Evolutionary conservation across 2,329 filamentous ascomycete genomes (phyloP).

Genomic region (Fusarium devonianum): DNA sequence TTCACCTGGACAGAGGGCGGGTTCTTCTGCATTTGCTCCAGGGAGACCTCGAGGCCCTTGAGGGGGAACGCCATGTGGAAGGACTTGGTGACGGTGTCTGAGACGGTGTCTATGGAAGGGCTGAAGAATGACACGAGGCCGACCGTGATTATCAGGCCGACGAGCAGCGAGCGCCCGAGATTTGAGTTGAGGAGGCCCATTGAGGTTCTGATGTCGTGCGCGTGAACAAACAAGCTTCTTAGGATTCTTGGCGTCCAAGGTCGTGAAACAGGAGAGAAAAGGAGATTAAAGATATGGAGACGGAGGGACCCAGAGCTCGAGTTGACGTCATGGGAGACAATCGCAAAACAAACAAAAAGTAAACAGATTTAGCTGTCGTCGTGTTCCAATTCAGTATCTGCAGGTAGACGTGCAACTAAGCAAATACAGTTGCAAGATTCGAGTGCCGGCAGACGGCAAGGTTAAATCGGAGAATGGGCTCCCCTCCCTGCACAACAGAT

Average conservation of each 20-base stretch:
- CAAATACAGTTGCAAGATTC: no score
- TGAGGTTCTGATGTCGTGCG: background rate
- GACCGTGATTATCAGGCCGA: constrained; percentile 32
- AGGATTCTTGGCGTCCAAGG: background rate
- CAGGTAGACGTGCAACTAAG: no score
- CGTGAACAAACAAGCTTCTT: background rate
- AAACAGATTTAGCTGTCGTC: constrained; percentile 8
- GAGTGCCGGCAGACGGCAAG: no score
- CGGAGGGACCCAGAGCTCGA: no score
- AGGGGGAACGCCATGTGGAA: constrained; percentile 30
- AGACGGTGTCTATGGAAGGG: constrained; percentile 8
- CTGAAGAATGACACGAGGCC: constrained; percentile 32
- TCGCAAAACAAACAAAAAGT: no score
- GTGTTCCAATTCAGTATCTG: no score
- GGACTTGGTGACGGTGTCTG: constrained; percentile 17
- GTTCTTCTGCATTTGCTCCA: constrained; percentile 45
- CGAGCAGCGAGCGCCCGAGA: constrained; percentile 27
- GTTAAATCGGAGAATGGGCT: no score
- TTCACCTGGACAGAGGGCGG: constrained; percentile 48
- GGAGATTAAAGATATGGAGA: background rate
- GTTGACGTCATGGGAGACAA: background rate
- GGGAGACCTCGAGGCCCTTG: constrained; percentile 44
- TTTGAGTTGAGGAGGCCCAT: constrained; percentile 34
- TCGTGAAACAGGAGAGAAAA: background rate
- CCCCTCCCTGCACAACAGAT: no score